Base-by-base conservation (phyloP, 2,329 filamentous ascomycete species). In the Diaporthe longicolla region DNA sequence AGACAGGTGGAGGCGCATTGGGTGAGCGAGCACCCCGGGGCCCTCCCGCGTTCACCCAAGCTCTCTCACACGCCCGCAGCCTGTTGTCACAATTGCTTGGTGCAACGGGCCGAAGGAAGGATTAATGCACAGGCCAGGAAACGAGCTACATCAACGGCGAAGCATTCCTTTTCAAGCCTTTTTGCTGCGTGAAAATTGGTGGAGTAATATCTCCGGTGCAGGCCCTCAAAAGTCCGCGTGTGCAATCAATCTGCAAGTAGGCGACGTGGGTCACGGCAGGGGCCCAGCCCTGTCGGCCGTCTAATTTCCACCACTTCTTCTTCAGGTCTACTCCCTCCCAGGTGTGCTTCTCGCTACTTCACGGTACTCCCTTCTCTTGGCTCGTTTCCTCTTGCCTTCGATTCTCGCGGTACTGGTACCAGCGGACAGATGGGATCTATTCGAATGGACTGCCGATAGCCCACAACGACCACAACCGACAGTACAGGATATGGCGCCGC, bases 401-500 rank as follows among this genome's bases (percentile, higher is more conserved):
- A 43, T 40, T 71, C 43, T 71, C 57, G 70, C 57, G 57, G 70
- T 71, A 48, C 70, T 71, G 70, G 70, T 71, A 17, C 70, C 45
- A 45, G 57, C 70, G 32, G 17, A 54, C 45, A 40, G 21, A 19
- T 63, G 40, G 24, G 57, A 13, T 54, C 50, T 19, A 32, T 10
- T 52, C 57, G 55, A 48, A 71, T 52, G 69, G 43, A 61, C 69
- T 35, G 43, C 8, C 8, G 11, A 7, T 52, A 52, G 24, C 45
- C 57, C 26, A 37, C 26, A 2, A 65, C 45, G 32, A 68, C 45
- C 17, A 15, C n/a, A 4, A 24, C n/a, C 45, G 19, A 50, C 40
- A 71, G n/a, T 48, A 37, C 73, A 73, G 35, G 63, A 50, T 54
- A 68, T 73, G 72, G 68, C 66, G 21, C 59, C 72, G 24, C 65